Conservation (phyloP, 2,329 filamentous ascomycete genomes). For the Drechslerella dactyloides region DNA sequence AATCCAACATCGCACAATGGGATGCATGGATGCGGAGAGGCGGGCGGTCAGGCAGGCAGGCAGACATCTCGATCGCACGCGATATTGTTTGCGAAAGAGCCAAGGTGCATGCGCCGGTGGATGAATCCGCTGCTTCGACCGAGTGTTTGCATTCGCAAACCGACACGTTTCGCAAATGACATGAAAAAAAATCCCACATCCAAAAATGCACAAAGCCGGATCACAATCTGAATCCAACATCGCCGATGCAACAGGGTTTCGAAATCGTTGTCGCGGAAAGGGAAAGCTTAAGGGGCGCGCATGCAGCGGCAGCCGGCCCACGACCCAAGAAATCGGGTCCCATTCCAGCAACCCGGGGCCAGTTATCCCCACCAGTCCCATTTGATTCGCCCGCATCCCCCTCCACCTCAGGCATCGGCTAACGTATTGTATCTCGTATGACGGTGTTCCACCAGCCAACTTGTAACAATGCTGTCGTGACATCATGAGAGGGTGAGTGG, state of each 20-base stretch:
- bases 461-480: not conserved
- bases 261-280: conserved; percentile 25
- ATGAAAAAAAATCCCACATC: too few relatives aligned
- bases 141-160: not conserved
- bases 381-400: not conserved
- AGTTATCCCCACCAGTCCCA: conserved; percentile 15
- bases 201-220: too few relatives aligned
- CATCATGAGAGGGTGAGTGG: not conserved
- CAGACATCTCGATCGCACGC: not conserved
- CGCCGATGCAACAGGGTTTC: conserved; percentile 19
- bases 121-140: not conserved
- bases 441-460: not conserved
- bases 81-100: too few relatives aligned
- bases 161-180: too few relatives aligned
- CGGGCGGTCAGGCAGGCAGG: too few relatives aligned
- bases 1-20: too few relatives aligned
- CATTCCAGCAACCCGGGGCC: conserved; percentile 47
- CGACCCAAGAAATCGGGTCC: conserved; percentile 50
- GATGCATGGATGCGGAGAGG: too few relatives aligned
- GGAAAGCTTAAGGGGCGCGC: conserved; percentile 29
- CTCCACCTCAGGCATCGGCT: not conserved
- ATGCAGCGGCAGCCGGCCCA: conserved; percentile 44
- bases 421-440: not conserved
- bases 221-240: not conserved
- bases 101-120: not conserved